A percentile compares a stretch with the other conserved stretches of the same genome.
These are phyloP conservation scores for Paramarasmius palmivorus DNA, from an alignment of 1,284 basidiomycete species.

Conservation along the genomic window DNA sequence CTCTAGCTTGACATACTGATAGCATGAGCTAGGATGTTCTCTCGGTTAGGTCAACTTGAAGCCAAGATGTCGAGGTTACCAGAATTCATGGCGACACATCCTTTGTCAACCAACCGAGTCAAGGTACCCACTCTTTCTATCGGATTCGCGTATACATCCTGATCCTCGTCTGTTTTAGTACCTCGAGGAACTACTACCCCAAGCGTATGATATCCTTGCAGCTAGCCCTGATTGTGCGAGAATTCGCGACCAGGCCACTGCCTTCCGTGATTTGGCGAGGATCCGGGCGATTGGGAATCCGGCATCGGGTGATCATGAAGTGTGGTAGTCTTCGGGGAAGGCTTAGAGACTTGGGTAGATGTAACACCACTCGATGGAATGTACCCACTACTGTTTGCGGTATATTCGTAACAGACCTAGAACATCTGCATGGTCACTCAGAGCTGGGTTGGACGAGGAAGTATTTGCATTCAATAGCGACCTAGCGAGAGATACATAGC, in stretches of 20 bases:
- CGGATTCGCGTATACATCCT: background rate
- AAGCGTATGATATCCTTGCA: conserved; percentile 53
- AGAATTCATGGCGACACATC: conserved; percentile 77
- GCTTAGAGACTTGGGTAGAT: background rate
- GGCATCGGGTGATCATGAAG: background rate
- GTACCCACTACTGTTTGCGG: too few relatives aligned
- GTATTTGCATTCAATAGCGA: too few relatives aligned
- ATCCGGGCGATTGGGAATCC: background rate
- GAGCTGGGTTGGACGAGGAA: too few relatives aligned
- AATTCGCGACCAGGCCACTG: conserved; percentile 31
- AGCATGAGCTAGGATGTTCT: conserved; percentile 75
- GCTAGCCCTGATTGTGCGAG: conserved; percentile 46
- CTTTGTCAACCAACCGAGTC: conserved; percentile 67
- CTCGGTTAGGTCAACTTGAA: conserved; percentile 59
- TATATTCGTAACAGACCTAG: too few relatives aligned
- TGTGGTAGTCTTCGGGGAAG: too few relatives aligned
- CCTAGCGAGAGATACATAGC: too few relatives aligned
- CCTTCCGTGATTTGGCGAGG: conserved; percentile 28
- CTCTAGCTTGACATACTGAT: background rate
- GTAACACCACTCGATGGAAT: too few relatives aligned
- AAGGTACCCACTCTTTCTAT: conserved; percentile 44
- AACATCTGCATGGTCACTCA: too few relatives aligned
- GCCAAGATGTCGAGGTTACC: conserved; percentile 28
- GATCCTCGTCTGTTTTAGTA: conserved; percentile 34
- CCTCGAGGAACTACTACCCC: conserved; percentile 55